Evolutionary conservation across 208 protist species (phyloP), one percentile per base, ranked within the genome.

Genomic region (Leishmania gerbilli): DNA sequence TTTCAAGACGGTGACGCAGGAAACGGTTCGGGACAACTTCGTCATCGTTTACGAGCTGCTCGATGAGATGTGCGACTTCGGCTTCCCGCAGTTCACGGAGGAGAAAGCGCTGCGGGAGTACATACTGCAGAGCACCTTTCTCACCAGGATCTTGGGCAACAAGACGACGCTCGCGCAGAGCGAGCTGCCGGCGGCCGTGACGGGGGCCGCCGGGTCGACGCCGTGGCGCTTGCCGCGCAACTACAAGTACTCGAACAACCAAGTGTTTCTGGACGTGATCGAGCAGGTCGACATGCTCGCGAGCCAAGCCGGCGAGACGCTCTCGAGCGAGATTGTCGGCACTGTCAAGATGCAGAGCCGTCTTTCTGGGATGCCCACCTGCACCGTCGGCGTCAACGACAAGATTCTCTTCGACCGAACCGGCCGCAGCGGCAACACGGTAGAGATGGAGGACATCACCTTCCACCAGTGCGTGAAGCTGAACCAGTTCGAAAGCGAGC

Each of bases 31-130:
- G 58, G 98, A 99, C 83, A 99, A 99, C 91, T 99, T 99, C 84
- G 94, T 99, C 49, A 98, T 99, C 64, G 91, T 99, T 37, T 99
- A 99, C 87, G 99, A 99, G 88, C 90, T 99, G 47, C 90, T 99
- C 21, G 99, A 99, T 84, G 98, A 99, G 90, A 99, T 99, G 79
- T 92, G 99, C 77, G 99, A 99, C 92, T 99, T 99, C 95, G 99
- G 99, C 40, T 99, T 99, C 76, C 99, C 99, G 56, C 99, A 99
- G 92, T 99, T 94, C 86, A 98, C 92, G n/a, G 96, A 99, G 76
- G 89, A 90, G 55, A 96, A 99, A 78, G 88, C 98, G 78, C 90
- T 99, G 53, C 99, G 99, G 82, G 88, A 97, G 56, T 99, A 99
- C 91, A 99, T 99, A 76, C 98, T 97, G 62, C 96, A 99, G 87